Conservation (phyloP, 139 green algal genomes). For the Chlorella sp. region DNA sequence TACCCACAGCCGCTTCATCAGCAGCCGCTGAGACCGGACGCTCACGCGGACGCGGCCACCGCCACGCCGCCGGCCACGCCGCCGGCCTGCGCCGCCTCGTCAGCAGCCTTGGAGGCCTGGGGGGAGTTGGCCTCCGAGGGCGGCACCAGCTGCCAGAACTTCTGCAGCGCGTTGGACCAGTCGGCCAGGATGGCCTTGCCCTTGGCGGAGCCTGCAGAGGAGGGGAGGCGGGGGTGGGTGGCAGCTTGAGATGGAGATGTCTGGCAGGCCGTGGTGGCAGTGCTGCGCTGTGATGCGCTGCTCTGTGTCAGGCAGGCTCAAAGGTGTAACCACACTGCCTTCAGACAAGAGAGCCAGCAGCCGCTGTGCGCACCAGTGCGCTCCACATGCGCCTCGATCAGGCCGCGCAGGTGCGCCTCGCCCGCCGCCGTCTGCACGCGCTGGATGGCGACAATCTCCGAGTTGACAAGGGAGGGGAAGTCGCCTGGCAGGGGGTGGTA, state of each 20-base stretch:
- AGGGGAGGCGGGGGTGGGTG: too few relatives aligned
- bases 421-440: constrained; percentile 86
- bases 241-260: too few relatives aligned
- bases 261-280: too few relatives aligned
- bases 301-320: too few relatives aligned
- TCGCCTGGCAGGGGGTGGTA: constrained; percentile 50
- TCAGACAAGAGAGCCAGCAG: too few relatives aligned
- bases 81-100: not conserved
- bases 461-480: constrained; percentile 95
- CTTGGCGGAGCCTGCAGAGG: constrained; percentile 21
- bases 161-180: constrained; percentile 78
- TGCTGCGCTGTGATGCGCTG: too few relatives aligned
- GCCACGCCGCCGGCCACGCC: not conserved
- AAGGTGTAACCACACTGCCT: too few relatives aligned
- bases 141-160: constrained; percentile 99
- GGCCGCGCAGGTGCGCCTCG: constrained; percentile 85
- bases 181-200: constrained; percentile 50
- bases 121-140: constrained; percentile 84
- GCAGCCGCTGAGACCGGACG: too few relatives aligned
- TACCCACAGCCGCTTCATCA: too few relatives aligned
- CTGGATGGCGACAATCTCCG: constrained; percentile 96
- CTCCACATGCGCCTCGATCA: constrained; percentile 88
- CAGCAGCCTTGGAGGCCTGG: constrained; percentile 54
- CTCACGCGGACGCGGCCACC: constrained; percentile 14
- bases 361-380: constrained; percentile 79